phyloP scores from a whole-genome alignment of 1,284 basidiomycete genomes.

The Coniferiporia weirii region DNA sequence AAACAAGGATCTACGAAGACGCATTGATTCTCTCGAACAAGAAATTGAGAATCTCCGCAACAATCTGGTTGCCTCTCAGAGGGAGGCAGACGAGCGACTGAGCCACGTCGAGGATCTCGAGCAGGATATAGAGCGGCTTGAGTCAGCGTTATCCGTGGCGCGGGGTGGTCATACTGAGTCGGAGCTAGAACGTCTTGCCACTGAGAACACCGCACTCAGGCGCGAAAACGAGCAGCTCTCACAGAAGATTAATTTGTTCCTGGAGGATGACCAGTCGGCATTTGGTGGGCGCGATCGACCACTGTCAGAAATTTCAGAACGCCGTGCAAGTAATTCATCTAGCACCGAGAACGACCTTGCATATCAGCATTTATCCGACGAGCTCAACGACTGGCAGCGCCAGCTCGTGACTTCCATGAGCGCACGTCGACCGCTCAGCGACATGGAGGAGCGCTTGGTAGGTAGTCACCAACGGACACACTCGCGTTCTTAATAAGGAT shows the following conservation, averaged over 20 bases:
- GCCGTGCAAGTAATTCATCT: conserved; percentile 58
- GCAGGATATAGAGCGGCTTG: conserved; percentile 73
- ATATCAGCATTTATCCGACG: conserved; percentile 69
- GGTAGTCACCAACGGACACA: conserved; percentile 50
- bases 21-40: conserved; percentile 70
- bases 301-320: conserved; percentile 57
- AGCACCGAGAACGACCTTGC: conserved; percentile 76
- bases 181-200: conserved; percentile 67
- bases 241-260: conserved; percentile 80
- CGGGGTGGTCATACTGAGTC: conserved; percentile 71
- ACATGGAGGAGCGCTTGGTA: conserved; percentile 52
- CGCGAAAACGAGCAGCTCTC: conserved; percentile 81
- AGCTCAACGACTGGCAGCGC: conserved; percentile 79
- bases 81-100: conserved; percentile 70
- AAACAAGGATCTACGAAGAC: conserved; percentile 71
- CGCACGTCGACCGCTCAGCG: conserved; percentile 62
- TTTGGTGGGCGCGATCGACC: conserved; percentile 54
- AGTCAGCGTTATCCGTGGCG: conserved; percentile 69
- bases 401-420: conserved; percentile 73
- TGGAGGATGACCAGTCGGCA: conserved; percentile 75
- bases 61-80: conserved; percentile 65
- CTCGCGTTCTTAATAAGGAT: conserved; percentile 54
- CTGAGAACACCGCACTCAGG: conserved; percentile 71
- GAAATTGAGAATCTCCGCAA: conserved; percentile 71
- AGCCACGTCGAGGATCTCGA: conserved; percentile 75